Conservation (phyloP, 2,329 filamentous ascomycete genomes). For the Lasiodiplodia sp. region DNA sequence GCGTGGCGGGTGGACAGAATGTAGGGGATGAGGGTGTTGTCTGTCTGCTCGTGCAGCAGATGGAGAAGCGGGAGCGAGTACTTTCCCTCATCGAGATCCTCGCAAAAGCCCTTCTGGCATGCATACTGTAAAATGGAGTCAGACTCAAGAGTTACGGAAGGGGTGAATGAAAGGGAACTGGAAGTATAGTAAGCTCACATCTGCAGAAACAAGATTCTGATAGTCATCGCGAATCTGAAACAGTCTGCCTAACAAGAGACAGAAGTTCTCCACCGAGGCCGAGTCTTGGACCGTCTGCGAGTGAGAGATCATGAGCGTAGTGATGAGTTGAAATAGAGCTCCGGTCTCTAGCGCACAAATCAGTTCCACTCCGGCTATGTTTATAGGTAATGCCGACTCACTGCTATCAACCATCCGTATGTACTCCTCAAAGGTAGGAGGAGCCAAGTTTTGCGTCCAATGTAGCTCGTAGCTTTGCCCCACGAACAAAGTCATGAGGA, state of each 20-base stretch:
- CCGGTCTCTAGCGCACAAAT: not conserved
- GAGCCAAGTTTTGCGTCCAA: slow-evolving; percentile 56
- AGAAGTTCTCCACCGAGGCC: too few species aligned
- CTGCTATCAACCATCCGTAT: slow-evolving; percentile 56
- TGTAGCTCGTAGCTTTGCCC: slow-evolving; percentile 59
- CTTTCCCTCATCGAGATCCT: not conserved
- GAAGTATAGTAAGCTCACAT: too few species aligned
- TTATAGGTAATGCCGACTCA: not conserved
- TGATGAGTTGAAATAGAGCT: not conserved
- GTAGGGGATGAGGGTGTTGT: too few species aligned
- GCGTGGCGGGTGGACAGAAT: too few species aligned
- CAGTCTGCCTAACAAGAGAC: slow-evolving; percentile 37
- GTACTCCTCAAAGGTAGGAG: slow-evolving; percentile 57
- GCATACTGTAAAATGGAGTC: not conserved
- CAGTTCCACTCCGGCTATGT: not conserved
- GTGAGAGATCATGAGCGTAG: not conserved
- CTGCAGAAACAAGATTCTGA: slow-evolving; percentile 37
- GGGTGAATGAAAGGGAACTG: not conserved
- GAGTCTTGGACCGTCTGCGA: slow-evolving; percentile 30
- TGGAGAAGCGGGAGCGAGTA: not conserved
- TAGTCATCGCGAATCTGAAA: slow-evolving; percentile 49
- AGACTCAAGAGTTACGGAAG: not conserved
- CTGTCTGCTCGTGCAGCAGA: slow-evolving; percentile 31
- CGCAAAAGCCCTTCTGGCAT: not conserved
- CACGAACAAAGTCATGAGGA: slow-evolving; percentile 36